Percentiles rank a stretch among this genome's conserved stretches.
Conservation (phyloP, 106 monocot genomes). For the Apostasia shenzhenica region DNA sequence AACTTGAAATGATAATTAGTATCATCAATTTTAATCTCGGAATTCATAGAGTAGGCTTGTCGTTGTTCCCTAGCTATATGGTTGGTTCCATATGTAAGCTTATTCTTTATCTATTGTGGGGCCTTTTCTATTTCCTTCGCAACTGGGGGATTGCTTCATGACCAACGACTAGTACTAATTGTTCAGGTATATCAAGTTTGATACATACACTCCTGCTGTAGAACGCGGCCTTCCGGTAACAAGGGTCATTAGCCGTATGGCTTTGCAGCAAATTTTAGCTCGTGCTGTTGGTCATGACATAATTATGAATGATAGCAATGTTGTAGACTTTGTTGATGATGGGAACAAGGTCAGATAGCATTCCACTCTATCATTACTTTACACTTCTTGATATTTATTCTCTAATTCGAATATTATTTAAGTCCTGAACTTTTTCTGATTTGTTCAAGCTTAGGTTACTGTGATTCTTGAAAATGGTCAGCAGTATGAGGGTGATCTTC, state of each 20-base stretch:
- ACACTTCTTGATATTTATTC: too few relatives aligned
- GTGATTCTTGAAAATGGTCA: conserved; percentile 80
- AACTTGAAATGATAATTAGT: too few relatives aligned
- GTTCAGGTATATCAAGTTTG: conserved; percentile 94
- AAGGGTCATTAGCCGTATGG: conserved; percentile 95
- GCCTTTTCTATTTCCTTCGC: too few relatives aligned
- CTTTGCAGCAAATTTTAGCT: conserved; percentile 83
- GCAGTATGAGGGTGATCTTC: conserved; percentile 82
- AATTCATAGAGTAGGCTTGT: too few relatives aligned
- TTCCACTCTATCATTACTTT: background rate
- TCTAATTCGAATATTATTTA: too few relatives aligned
- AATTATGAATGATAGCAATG: conserved; percentile 77
- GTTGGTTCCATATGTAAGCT: too few relatives aligned
- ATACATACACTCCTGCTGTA: conserved; percentile 92
- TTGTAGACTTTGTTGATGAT: conserved; percentile 83
- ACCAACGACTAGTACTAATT: background rate
- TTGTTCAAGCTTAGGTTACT: conserved; percentile 49
- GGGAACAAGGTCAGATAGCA: conserved; percentile 59
- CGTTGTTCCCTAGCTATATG: too few relatives aligned
- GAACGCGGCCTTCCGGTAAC: conserved; percentile 95
- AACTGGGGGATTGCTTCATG: background rate
- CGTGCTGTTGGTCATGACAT: conserved; percentile 71
- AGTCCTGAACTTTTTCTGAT: too few relatives aligned
- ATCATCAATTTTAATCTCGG: too few relatives aligned
- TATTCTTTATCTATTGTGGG: too few relatives aligned